phyloP scores from a whole-genome alignment of 805 yeast species.

The Kodamaea laetipori region DNA sequence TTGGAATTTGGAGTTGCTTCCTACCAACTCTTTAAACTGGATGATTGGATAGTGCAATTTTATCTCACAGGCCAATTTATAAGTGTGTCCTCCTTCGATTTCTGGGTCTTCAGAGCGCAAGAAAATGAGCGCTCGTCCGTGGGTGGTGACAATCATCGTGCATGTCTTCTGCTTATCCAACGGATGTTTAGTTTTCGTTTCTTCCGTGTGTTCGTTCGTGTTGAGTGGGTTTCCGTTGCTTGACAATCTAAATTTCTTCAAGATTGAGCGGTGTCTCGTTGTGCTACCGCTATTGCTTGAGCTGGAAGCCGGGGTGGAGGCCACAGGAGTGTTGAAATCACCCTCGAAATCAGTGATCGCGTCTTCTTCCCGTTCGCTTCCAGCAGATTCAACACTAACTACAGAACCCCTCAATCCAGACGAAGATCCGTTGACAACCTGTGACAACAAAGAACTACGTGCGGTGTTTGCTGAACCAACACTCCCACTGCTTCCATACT shows the following conservation, averaged over 20 bases:
- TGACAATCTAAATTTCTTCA: slow-evolving; percentile 23
- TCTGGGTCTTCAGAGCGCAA: slow-evolving; percentile 36
- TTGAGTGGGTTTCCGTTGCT: slow-evolving; percentile 21
- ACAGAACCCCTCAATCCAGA: slow-evolving; percentile 24
- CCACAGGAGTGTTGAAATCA: not conserved
- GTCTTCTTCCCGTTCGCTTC: slow-evolving; percentile 59
- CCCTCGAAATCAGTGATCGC: slow-evolving; percentile 60
- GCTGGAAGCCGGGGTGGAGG: not conserved
- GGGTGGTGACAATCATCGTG: slow-evolving; percentile 58
- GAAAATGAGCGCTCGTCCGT: slow-evolving; percentile 64
- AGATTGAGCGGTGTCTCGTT: slow-evolving; percentile 19
- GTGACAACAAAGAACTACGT: slow-evolving; percentile 32
- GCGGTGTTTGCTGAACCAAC: slow-evolving; percentile 13
- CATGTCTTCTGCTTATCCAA: slow-evolving; percentile 47
- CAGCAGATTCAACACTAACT: slow-evolving; percentile 23
- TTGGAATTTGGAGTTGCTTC: slow-evolving; percentile 29
- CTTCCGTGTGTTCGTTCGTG: slow-evolving; percentile 12
- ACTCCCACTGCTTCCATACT: not conserved
- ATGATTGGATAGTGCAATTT: slow-evolving; percentile 54
- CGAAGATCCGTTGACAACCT: slow-evolving; percentile 40
- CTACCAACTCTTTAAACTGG: slow-evolving; percentile 59
- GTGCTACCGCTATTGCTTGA: slow-evolving; percentile 1
- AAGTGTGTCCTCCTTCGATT: slow-evolving; percentile 28
- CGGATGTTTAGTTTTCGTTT: slow-evolving; percentile 13
- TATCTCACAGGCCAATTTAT: slow-evolving; percentile 56